Evolutionary conservation across 2,329 filamentous ascomycete genomes (phyloP), one percentile per base, ranked within the genome.

Genomic region (Scedosporium boydii): DNA sequence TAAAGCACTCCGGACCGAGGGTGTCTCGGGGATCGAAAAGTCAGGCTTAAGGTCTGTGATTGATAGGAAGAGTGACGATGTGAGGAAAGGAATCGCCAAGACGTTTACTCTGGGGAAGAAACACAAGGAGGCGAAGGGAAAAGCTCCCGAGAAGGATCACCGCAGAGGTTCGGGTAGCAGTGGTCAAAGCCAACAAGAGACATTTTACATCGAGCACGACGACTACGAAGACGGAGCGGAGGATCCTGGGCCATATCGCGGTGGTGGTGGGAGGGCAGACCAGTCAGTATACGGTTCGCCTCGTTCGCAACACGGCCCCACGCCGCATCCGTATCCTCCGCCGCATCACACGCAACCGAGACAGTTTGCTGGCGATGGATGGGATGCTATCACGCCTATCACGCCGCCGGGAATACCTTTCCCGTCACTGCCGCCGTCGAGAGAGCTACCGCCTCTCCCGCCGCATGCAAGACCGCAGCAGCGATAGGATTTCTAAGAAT

Each of bases 31-130:
- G 6, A 83, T 85, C 59, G 82, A 84, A 67, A 81, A 80, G 66
- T 84, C 81, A 2, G 80, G 79, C 0, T 73, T 85, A 58, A 75
- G 82, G 56, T 79, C 73, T 55, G 76, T 75, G 23, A 72, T 85
- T 58, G 82, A 85, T 65, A 82, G 80, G 71, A 82, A 76, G 67
- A 85, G 82, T 66, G 80, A 83, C n/a, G 77, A 75, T 26, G 77
- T 84, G 21, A 74, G 82, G 44, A 79, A 78, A 57, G 81, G 81
- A 0, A 70, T 85, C 1, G 79, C 77, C 12, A 83, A 82, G 63
- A 80, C 80, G 0, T 83, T 84, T 65, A 72, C 75, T 0, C 83
- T 84, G 65, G 76, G 78, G 10, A 73, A 70, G 59, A 80, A 78
- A 68, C 80, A 80, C 67, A 78, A 77, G 63, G 77, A 79, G 41